phyloP scores from a whole-genome alignment of 176 grass and related monocot genomes.

The Cymbopogon citratus region DNA sequence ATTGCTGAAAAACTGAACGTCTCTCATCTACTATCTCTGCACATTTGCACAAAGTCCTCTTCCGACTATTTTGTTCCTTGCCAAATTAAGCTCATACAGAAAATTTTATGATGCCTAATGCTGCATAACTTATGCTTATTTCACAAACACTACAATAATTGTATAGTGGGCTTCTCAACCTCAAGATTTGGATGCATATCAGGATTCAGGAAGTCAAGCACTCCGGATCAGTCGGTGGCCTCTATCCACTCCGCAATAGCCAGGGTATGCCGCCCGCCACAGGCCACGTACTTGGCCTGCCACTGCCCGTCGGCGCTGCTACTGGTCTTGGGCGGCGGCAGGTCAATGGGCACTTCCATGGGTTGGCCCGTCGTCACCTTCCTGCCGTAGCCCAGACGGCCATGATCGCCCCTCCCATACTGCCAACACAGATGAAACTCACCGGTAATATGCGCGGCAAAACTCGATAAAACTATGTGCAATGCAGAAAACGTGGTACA shows the following conservation, averaged over 20 bases:
- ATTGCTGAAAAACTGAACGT: neutral
- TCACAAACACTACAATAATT: neutral
- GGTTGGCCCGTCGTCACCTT: slow-evolving; percentile 86
- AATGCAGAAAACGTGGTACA: too few relatives aligned
- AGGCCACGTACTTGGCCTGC: slow-evolving; percentile 76
- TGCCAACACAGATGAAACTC: slow-evolving; percentile 11
- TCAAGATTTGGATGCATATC: neutral
- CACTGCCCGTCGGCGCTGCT: slow-evolving; percentile 33
- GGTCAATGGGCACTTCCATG: slow-evolving; percentile 62
- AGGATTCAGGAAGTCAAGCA: neutral
- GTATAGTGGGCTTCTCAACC: neutral
- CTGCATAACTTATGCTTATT: slow-evolving; percentile 27
- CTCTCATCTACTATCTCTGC: neutral
- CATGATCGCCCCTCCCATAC: slow-evolving; percentile 93
- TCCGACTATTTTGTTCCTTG: neutral
- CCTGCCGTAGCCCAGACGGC: slow-evolving; percentile 70
- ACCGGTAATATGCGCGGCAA: neutral
- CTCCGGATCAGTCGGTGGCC: neutral
- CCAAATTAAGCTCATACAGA: neutral
- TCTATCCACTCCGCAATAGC: slow-evolving; percentile 72
- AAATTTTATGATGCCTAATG: neutral
- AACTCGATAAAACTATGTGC: neutral
- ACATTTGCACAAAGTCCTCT: neutral
- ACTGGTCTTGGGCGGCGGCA: slow-evolving; percentile 44
- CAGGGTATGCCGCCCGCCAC: slow-evolving; percentile 87